phyloP scores from a whole-genome alignment of 345 rosid genomes.

The Capsella bursapastoris region DNA sequence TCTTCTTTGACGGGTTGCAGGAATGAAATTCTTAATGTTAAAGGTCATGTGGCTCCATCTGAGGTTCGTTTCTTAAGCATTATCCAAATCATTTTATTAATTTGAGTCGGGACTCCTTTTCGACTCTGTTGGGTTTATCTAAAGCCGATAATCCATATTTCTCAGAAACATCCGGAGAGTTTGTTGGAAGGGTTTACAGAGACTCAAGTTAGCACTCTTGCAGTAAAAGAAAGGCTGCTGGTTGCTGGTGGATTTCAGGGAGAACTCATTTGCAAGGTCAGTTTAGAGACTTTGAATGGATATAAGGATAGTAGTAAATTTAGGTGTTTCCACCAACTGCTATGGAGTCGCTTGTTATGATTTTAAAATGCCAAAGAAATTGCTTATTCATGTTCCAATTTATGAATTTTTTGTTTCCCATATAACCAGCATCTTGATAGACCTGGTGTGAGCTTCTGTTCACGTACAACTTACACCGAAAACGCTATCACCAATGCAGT shows the following conservation, averaged over 20 bases:
- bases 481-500: constrained; percentile 94
- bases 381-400: neutral
- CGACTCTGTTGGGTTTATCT: constrained; percentile 17
- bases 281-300: constrained; percentile 11
- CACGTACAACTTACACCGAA: constrained; percentile 83
- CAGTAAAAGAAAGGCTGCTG: constrained; percentile 70
- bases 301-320: neutral
- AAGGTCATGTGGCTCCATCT: constrained; percentile 75
- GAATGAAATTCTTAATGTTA: constrained; percentile 68
- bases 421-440: constrained; percentile 72
- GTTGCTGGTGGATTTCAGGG: constrained; percentile 91
- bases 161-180: constrained; percentile 76
- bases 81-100: neutral
- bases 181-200: constrained; percentile 76
- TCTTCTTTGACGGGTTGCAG: constrained; percentile 57
- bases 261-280: constrained; percentile 81
- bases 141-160: constrained; percentile 4
- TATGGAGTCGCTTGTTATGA: neutral
- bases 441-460: constrained; percentile 87
- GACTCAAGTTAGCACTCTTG: constrained; percentile 83
- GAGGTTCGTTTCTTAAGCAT: constrained; percentile 51
- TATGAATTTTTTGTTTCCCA: constrained; percentile 12
- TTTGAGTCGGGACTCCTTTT: neutral
- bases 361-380: neutral
- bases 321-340: neutral